Conservation (phyloP, 441 rosid genomes). For the Adansonia rubrostipa region DNA sequence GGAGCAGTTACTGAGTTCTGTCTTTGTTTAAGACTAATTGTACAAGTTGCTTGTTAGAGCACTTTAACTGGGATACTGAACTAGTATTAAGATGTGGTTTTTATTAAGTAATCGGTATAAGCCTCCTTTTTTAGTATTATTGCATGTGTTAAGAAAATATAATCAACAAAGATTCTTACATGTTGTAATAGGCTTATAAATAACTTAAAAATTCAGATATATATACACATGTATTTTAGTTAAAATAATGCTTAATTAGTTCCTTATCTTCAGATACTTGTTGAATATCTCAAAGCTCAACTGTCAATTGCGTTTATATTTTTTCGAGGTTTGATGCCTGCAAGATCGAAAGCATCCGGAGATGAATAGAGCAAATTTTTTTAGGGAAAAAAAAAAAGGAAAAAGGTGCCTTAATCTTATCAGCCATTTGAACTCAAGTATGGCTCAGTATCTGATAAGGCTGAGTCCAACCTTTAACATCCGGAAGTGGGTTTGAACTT, state of each 20-base stretch:
- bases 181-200: neutral
- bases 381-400: neutral
- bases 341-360: neutral
- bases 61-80: neutral
- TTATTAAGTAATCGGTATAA: neutral
- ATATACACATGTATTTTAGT: neutral
- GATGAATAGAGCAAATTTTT: neutral
- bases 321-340: neutral
- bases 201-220: neutral
- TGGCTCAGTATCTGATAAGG: neutral
- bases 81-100: no score
- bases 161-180: neutral
- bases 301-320: neutral
- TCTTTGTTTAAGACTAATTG: neutral
- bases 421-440: neutral
- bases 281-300: neutral
- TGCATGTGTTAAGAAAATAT: neutral
- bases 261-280: neutral
- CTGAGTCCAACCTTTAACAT: slow-evolving; percentile 11
- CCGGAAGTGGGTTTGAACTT: slow-evolving; percentile 6
- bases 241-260: neutral
- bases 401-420: neutral
- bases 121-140: neutral
- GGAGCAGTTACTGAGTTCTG: neutral
- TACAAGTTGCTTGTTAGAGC: neutral